Base-by-base conservation (phyloP, 495 filamentous ascomycete species). In the Oidiodendron maius region DNA sequence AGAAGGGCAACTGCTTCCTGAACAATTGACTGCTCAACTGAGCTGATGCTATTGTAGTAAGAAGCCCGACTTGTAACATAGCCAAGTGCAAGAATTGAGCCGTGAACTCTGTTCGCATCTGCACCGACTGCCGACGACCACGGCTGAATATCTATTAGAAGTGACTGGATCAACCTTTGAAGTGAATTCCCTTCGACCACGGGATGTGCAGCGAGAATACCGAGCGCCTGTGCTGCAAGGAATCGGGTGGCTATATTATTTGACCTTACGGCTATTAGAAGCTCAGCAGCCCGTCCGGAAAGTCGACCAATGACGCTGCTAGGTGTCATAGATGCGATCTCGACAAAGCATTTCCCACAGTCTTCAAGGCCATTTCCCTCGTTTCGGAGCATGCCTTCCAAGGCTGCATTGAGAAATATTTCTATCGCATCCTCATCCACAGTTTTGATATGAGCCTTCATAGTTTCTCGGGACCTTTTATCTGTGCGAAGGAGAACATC, bases 141-240 rank as follows among this genome's bases (percentile, higher is more conserved):
- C 10, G 55, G 51, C 23, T 63, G 46, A 1, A 73, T 59, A 13
- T 64, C 70, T 22, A 55, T 51, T 15, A 68, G 56, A 23, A 82
- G 61, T 9, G 67, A 58, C 0, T 55, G 32, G 3, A 77, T 53
- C 21, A 78, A 67, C n/a, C 55, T 60, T 15, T 51, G 32, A 15
- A 49, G 17, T 16, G 43, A 56, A 10, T 38, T 13, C 9, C 64
- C 15, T 20, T 47, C 71, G 71, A 44, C 69, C 0, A 44, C 56
- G 17, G 74, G 69, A 55, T 90, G 82, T 1, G 87, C 83, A 2
- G 77, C 81, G 1, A 97, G 65, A 20, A 96, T 80, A 3, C 93
- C 93, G 52, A 91, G 83, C 0, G 82, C 77, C 41, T 81, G 78
- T 23, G 88, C 80, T 6, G 82, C 78, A 13, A 77, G 67, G 34